Conservation (phyloP, 2,329 filamentous ascomycete genomes). For the Colletotrichum abscissum region DNA sequence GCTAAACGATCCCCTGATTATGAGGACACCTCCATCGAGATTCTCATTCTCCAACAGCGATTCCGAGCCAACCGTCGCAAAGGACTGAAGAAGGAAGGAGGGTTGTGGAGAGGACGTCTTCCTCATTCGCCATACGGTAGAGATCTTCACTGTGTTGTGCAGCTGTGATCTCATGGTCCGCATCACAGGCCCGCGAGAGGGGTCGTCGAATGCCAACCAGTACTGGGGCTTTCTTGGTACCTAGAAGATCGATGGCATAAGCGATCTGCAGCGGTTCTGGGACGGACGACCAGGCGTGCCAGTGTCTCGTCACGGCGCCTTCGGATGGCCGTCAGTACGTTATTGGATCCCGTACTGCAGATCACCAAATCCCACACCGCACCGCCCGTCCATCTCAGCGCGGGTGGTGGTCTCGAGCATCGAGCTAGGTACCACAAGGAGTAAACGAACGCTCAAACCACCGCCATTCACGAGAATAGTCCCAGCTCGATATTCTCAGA, state of each 20-base stretch:
- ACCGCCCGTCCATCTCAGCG: neutral
- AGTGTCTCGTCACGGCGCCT: slow-evolving; percentile 13
- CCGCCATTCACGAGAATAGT: slow-evolving; percentile 3
- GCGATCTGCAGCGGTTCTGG: slow-evolving; percentile 7
- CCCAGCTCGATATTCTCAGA: neutral
- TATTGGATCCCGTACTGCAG: slow-evolving; percentile 19
- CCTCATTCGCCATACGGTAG: neutral
- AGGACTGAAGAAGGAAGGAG: neutral
- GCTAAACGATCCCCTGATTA: neutral
- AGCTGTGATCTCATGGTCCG: slow-evolving; percentile 23
- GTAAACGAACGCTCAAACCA: slow-evolving; percentile 20
- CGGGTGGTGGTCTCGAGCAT: neutral
- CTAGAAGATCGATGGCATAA: neutral
- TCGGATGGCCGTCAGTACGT: slow-evolving; percentile 16
- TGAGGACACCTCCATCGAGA: neutral
- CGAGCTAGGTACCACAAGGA: neutral
- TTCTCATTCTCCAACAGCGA: neutral
- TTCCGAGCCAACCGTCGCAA: neutral
- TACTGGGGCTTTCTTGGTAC: neutral
- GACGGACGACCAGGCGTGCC: neutral
- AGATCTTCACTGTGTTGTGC: neutral
- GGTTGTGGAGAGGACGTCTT: slow-evolving; percentile 5
- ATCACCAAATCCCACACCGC: slow-evolving; percentile 12
- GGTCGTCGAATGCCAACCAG: neutral
- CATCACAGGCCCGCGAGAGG: slow-evolving; percentile 1